Base-by-base conservation (phyloP, 805 yeast genomes). In the Komagataella phaffii region DNA sequence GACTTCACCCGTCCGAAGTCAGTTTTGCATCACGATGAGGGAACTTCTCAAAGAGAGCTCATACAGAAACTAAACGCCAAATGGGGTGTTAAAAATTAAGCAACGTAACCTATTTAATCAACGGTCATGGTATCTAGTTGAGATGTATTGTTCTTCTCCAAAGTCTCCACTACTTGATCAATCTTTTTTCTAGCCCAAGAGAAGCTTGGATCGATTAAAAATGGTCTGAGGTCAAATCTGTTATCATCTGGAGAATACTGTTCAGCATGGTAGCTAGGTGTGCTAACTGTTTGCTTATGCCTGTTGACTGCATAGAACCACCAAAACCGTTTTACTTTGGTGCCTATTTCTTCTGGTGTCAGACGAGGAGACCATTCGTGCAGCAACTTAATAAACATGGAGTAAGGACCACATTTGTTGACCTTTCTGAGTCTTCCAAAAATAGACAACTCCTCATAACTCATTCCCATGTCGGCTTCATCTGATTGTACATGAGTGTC, bases 201-300 rank as follows among this genome's bases (percentile, higher is more conserved):
- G 66, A 88, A 93, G 55, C 87, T 72, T 24, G 98, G 97, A 58
- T 87, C 81, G 53, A 93, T 88, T 64, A 95, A 72, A 66, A 93
- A 89, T n/a, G 99, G 99, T 58, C 99, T 76, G 61, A 95, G 72
- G 64, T 93, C 99, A 66, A 86, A 93, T 60, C 99, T 76, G 64
- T 93, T 93, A 66, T 93, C 99, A 66, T 93, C 99, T 1, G 99
- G 97, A 2, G 98, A 90, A 63, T 93, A 93, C 61, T 88, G 95
- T 65, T 93, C 99, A 0, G 99, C 99, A 61, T 93, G 99, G 62
- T 93, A 93, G 44, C 95, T 79, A 12, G 99, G 99, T 0, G 99
- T 93, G 64, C 90, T 75, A n/a, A 91, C 90, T 1, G 99, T 93
- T 81, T 88, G 93, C 68, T 93, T 93, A 67, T 93, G 99, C 61